phyloP scores from a whole-genome alignment of 805 yeast genomes.

The Debaryomyces tyrocola region DNA sequence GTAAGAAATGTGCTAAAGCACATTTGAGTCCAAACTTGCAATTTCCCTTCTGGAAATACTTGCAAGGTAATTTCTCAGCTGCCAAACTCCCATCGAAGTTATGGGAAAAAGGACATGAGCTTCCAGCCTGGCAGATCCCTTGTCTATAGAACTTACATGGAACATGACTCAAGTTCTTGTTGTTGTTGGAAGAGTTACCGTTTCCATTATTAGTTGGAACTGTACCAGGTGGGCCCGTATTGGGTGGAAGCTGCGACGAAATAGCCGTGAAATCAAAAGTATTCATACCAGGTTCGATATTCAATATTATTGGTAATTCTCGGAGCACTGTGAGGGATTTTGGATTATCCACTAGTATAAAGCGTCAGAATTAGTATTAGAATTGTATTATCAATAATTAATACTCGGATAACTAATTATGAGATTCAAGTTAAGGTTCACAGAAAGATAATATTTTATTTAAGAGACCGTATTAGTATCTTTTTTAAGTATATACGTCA shows the following conservation, averaged over 20 bases:
- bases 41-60: constrained; percentile 93
- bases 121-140: constrained; percentile 95
- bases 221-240: constrained; percentile 37
- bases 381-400: too few relatives aligned
- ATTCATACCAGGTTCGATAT: constrained; percentile 5
- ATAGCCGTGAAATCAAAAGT: constrained; percentile 14
- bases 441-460: too few relatives aligned
- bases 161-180: constrained; percentile 78
- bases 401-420: too few relatives aligned
- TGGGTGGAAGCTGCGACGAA: constrained; percentile 29
- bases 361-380: too few relatives aligned
- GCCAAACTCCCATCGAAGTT: constrained; percentile 54
- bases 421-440: too few relatives aligned
- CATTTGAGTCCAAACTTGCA: constrained; percentile 94
- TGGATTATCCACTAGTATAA: too few relatives aligned
- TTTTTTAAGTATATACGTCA: too few relatives aligned
- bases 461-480: too few relatives aligned
- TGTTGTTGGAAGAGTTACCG: constrained; percentile 10
- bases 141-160: constrained; percentile 94
- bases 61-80: constrained; percentile 70
- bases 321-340: too few relatives aligned
- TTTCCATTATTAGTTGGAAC: constrained; percentile 13
- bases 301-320: background rate
- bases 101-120: constrained; percentile 89
- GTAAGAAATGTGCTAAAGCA: constrained; percentile 87